Conservation (phyloP, 768 basidiomycete genomes). For the Lentinula guzmanii region DNA sequence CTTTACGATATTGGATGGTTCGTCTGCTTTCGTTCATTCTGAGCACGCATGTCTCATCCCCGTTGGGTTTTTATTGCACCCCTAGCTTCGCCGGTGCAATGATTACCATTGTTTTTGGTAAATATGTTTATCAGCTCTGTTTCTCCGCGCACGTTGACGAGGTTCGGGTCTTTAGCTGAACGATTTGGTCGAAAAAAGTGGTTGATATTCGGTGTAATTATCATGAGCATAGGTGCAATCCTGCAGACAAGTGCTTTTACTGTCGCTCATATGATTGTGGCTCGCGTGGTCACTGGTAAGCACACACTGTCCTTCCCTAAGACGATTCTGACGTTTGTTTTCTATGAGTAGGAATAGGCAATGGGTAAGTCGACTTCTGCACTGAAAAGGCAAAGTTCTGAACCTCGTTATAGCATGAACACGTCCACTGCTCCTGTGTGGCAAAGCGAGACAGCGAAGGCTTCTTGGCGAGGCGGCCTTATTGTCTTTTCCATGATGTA, state of each 20-base stretch:
- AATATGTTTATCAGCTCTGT: not conserved
- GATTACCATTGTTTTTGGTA: conserved; percentile 34
- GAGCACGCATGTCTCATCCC: not conserved
- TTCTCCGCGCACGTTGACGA: not conserved
- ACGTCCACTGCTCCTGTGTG: conserved; percentile 47
- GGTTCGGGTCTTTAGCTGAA: conserved; percentile 23
- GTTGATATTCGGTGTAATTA: conserved; percentile 20
- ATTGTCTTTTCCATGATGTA: conserved; percentile 47
- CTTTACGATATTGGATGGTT: conserved; percentile 37
- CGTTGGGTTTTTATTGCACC: not conserved
- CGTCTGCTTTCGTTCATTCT: not conserved
- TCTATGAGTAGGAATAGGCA: conserved; percentile 31
- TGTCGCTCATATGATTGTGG: conserved; percentile 43
- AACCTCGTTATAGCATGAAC: conserved; percentile 25
- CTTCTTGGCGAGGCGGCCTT: conserved; percentile 40
- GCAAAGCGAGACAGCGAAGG: conserved; percentile 48
- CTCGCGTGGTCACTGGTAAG: conserved; percentile 38
- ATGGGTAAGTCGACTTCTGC: conserved; percentile 26
- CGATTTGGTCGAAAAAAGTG: conserved; percentile 25
- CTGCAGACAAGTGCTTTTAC: conserved; percentile 41
- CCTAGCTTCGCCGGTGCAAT: conserved; percentile 41
- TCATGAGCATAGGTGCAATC: conserved; percentile 50
- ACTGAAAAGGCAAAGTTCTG: not conserved
- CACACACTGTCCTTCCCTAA: not conserved
- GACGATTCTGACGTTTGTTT: no score